These are phyloP conservation scores for Exophiala bonariae DNA, from an alignment of 2,329 filamentous ascomycete genomes.

Conservation along the genomic window DNA sequence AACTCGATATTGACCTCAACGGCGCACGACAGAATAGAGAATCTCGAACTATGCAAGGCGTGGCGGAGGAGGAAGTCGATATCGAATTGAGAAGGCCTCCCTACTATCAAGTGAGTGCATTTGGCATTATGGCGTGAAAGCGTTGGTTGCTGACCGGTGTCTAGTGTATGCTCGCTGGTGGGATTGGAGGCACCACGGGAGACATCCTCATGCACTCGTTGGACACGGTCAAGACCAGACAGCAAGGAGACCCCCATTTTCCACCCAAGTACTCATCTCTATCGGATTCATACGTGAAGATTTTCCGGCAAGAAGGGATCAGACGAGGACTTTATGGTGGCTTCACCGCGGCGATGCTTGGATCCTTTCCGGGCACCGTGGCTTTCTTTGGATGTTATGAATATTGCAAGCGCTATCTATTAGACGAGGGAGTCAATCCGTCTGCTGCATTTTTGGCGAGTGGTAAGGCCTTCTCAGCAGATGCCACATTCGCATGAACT, in stretches of 20 bases:
- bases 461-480: conserved; percentile 52
- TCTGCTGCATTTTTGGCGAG: conserved; percentile 83
- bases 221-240: conserved; percentile 96
- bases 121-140: conserved; percentile 21
- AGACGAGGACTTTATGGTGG: conserved; percentile 85
- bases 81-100: conserved; percentile 51
- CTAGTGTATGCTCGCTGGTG: conserved; percentile 93
- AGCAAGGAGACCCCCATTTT: conserved; percentile 92
- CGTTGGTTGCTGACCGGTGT: conserved; percentile 15
- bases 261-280: conserved; percentile 91
- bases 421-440: conserved; percentile 79
- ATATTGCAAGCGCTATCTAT: conserved; percentile 84
- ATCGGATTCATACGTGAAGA: conserved; percentile 86
- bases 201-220: conserved; percentile 99
- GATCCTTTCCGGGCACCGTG: conserved; percentile 90
- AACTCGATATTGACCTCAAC: conserved; percentile 28
- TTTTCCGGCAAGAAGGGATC: conserved; percentile 88
- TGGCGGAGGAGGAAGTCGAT: conserved; percentile 27
- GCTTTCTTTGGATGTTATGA: conserved; percentile 97
- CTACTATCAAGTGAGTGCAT: conserved; percentile 60
- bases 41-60: conserved; percentile 25
- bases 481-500: not conserved
- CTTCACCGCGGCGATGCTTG: conserved; percentile 85
- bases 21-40: conserved; percentile 28
- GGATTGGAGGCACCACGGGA: conserved; percentile 85